These are phyloP conservation scores for Oleoguttula mirabilis DNA, from an alignment of 495 filamentous ascomycete species.

Conservation along the genomic window DNA sequence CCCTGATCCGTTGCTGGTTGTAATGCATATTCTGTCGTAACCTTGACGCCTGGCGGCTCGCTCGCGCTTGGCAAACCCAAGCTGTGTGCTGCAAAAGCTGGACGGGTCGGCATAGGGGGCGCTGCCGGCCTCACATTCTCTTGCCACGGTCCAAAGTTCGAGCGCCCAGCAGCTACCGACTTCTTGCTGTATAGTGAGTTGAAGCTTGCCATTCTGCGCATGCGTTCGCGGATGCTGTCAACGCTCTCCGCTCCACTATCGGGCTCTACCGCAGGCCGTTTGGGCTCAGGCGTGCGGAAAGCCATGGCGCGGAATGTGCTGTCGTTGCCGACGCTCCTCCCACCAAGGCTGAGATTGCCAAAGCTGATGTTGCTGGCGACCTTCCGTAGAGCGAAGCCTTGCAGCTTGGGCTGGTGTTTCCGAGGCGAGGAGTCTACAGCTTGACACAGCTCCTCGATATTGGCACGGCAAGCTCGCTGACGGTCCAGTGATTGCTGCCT, in stretches of 20 bases:
- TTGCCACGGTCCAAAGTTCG: not conserved
- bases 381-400: conserved; percentile 5
- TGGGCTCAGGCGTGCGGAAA: conserved; percentile 1
- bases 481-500: conserved; percentile 30
- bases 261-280: not conserved
- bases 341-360: not conserved
- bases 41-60: not conserved
- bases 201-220: conserved; percentile 12
- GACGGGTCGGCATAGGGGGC: not conserved
- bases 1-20: no score
- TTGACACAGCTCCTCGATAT: conserved; percentile 24
- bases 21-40: no score
- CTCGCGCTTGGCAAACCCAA: not conserved
- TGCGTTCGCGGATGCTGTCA: conserved; percentile 7
- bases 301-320: conserved; percentile 4
- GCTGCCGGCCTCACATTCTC: not conserved
- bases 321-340: not conserved
- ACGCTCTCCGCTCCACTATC: conserved; percentile 3
- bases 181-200: conserved; percentile 6
- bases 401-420: conserved; percentile 15
- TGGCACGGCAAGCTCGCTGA: conserved; percentile 23
- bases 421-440: conserved; percentile 27
- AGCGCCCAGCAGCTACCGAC: conserved; percentile 1
- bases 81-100: not conserved
- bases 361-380: conserved; percentile 11